A percentile compares a stretch with the other conserved stretches of the same genome.
Evolutionary conservation across 192 early-diverging fungal genomes (phyloP).

Genomic region (Entophlyctis luteolus): DNA sequence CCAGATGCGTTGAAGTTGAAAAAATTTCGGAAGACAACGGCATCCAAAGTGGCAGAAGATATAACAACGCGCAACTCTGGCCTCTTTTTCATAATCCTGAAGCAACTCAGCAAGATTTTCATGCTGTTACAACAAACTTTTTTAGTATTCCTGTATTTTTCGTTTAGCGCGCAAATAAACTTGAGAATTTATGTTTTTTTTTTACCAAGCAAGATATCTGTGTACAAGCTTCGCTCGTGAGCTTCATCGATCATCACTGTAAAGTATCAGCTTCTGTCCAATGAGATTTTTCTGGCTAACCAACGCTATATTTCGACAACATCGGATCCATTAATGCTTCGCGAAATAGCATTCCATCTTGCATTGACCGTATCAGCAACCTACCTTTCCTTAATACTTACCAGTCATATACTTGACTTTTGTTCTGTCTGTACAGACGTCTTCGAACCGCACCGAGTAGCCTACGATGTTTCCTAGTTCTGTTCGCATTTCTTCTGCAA

Average conservation of each 20-base stretch:
- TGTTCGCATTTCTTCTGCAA: constrained; percentile 68
- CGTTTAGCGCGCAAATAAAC: constrained; percentile 47
- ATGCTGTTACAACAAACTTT: constrained; percentile 68
- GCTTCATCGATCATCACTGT: constrained; percentile 78
- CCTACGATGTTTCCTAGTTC: constrained; percentile 69
- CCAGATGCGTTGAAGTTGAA: constrained; percentile 57
- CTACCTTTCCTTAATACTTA: neutral
- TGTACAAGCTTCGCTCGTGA: constrained; percentile 69
- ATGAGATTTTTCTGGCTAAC: neutral
- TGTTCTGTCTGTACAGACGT: constrained; percentile 50
- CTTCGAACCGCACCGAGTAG: constrained; percentile 76
- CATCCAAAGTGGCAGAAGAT: constrained; percentile 80
- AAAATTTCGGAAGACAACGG: constrained; percentile 64
- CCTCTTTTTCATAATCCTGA: constrained; percentile 68
- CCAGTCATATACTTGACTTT: constrained; percentile 77
- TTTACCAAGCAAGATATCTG: constrained; percentile 31
- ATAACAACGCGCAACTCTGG: constrained; percentile 70
- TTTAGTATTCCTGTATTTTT: constrained; percentile 71
- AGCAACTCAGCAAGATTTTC: neutral
- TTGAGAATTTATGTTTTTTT: no score
- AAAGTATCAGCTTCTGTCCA: neutral
- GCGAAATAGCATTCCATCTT: constrained; percentile 78
- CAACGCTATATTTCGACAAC: constrained; percentile 62
- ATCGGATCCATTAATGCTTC: constrained; percentile 74
- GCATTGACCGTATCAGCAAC: neutral